Evolutionary conservation across 805 yeast species (phyloP), one percentile per base, ranked within the genome.

Genomic region (Cyberlindnera euphorbiae): DNA sequence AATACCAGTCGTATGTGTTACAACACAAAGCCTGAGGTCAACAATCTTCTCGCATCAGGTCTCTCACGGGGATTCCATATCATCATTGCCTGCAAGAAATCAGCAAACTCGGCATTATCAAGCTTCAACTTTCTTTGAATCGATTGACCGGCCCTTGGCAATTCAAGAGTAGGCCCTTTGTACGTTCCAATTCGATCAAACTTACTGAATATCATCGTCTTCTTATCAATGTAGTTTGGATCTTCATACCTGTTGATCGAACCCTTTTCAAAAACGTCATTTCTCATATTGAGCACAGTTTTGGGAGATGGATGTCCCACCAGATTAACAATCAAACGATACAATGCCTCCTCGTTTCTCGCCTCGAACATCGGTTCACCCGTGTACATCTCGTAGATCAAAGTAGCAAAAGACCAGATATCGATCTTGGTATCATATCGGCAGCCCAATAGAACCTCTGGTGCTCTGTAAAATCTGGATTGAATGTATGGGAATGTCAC

Each of bases 331-430:
- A 82, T 82, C 52, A 77, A 72, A 52, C 74, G 69, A 50, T 85
- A 69, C 54, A 87, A 87, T 56, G 84, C 90, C 21, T 77, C 85
- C 58, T 85, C 88, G 29, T 86, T 77, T 12, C 83, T 71, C 3
- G 95, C 95, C 10, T 93, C 89, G 55, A 86, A 86, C 40, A 86
- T 64, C 1, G 95, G 94, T 44, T 79, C 75, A 12, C 96, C 95
- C 1, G 87, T 80, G 50, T 82, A 78, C 87, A 86, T 79, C 56
- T 86, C 96, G 16, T 89, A 93, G 55, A 87, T 70, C 41, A 86
- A 81, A 50, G 93, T 81, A 8, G 90, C 94, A 6, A 90, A 86
- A 9, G 95, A 84, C 96, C 96, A 86, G 58, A 87, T 81, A 59
- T 86, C 96, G 44, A 86, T 87, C 17, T 89, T 81, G 0, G 95